Base-by-base conservation (phyloP, 768 basidiomycete genomes). In the Lentinula sp. region DNA sequence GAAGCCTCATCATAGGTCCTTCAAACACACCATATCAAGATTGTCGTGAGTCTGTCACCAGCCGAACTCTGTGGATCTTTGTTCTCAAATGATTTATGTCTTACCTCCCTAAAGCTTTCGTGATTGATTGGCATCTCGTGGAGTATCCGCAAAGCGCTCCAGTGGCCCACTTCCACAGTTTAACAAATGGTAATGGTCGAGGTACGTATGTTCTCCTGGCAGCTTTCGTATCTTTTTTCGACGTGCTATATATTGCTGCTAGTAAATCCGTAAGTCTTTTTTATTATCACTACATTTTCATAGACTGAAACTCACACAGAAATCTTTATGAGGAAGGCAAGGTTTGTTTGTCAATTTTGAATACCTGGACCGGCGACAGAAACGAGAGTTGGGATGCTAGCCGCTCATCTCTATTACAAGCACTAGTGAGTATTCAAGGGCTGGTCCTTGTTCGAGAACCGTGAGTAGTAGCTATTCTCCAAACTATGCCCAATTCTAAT, bases 321-420 rank as follows among this genome's bases (percentile, higher is more conserved):
- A 96, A 96, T 74, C 72, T 97, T 45, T 98, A 98, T 64, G 94
- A 95, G 69, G 95, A 97, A 65, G 95, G 95, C 48, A 96, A 96
- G 71, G 93, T 96, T 34, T 96, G 94, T 67, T 72, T 96, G 45
- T 95, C 93, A 15, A 92, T 96, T 53, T 75, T 96, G 6, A 92
- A 92, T 15, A 95, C 94, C 0, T 97, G 95, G 95, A 81, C 85
- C 7, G 95, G 95, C 8, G 95, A 96, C 67, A 84, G 80, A 68
- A 89, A 80, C 62, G 93, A 98, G 74, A 86, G 84, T 6, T 98
- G 95, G 95, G 93, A 83, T 66, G 79, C 93, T 1, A 77, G 84
- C 39, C 80, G 90, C 49, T 96, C 93, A 1, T 95, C 93, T 15
- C 75, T 98, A 28, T 80, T 98, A 16, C 95, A 98, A 73, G 91